Conservation (phyloP, 257 asterid genomes). For the Penstemon davidsonii region DNA sequence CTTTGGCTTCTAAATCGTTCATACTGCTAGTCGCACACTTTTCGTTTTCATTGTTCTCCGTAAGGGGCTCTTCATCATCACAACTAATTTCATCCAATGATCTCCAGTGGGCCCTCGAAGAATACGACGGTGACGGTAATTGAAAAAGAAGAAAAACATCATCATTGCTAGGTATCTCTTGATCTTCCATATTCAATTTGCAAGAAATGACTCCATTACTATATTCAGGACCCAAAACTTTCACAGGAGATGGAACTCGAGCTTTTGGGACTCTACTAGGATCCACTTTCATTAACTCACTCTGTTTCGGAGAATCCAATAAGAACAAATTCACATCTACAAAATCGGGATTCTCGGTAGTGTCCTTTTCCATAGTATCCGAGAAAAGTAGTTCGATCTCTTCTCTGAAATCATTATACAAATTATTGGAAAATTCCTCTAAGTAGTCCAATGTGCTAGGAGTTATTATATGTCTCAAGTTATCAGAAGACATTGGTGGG, state of each 20-base stretch:
- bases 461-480: constrained; percentile 25
- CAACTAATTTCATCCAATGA: neutral
- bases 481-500: constrained; percentile 35
- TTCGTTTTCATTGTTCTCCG: constrained; percentile 27
- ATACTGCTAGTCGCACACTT: constrained; percentile 25
- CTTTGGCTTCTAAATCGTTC: constrained; percentile 28
- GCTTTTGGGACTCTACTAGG: constrained; percentile 30
- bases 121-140: constrained; percentile 44
- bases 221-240: constrained; percentile 53
- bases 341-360: constrained; percentile 46
- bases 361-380: constrained; percentile 42
- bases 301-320: constrained; percentile 50
- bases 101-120: constrained; percentile 40
- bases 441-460: constrained; percentile 44
- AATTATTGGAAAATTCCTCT: constrained; percentile 40
- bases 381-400: constrained; percentile 48
- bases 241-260: constrained; percentile 38
- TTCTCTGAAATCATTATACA: constrained; percentile 38
- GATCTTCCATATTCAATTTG: constrained; percentile 65
- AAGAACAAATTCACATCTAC: constrained; percentile 58
- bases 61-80: constrained; percentile 16
- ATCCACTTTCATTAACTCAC: constrained; percentile 31
- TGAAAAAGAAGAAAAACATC: constrained; percentile 79
- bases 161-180: constrained; percentile 75
- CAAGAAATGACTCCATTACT: constrained; percentile 73